Conservation (phyloP, 148 eudicot species). For the Camellia sinensis region DNA sequence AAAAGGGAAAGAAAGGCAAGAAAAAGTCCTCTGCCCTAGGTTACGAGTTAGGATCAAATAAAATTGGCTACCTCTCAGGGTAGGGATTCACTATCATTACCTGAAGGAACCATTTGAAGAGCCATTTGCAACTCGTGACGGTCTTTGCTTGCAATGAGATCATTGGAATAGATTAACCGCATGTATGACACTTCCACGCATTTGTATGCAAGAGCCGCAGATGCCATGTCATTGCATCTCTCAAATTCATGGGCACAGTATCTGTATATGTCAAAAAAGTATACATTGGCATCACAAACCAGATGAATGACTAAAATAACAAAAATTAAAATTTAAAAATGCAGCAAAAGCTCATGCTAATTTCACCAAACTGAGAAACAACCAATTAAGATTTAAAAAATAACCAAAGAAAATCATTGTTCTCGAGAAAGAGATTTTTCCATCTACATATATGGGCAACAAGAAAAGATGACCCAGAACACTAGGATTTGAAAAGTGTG, state of each 20-base stretch:
- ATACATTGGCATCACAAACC: background rate
- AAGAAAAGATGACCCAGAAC: background rate
- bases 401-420: background rate
- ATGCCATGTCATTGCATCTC: constrained; percentile 42
- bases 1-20: background rate
- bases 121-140: constrained; percentile 37
- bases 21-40: background rate
- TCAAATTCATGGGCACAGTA: constrained; percentile 47
- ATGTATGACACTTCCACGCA: constrained; percentile 48
- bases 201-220: constrained; percentile 54
- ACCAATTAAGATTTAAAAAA: background rate
- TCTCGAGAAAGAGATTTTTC: background rate
- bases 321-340: background rate
- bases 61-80: background rate
- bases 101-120: constrained; percentile 38
- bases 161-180: constrained; percentile 41
- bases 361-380: background rate
- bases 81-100: constrained; percentile 16
- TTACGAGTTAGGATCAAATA: background rate
- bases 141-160: constrained; percentile 38
- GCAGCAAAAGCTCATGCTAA: background rate
- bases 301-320: background rate
- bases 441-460: background rate
- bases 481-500: background rate
- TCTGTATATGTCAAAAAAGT: constrained; percentile 24